Conservation (phyloP, 2,329 filamentous ascomycete species). For the Fragosphaeria purpurea region DNA sequence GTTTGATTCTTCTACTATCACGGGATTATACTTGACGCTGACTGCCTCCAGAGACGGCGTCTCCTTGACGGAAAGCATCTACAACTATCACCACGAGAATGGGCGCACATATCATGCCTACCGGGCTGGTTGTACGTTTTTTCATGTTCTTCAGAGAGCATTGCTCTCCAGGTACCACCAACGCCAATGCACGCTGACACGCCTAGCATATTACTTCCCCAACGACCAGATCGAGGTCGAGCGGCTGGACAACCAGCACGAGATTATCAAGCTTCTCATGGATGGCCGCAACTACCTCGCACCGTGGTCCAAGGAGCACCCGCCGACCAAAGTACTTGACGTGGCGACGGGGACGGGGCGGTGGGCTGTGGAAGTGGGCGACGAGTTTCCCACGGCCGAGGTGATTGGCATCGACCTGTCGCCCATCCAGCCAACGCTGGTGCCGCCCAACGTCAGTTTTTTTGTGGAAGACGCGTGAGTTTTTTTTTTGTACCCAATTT, state of each 20-base stretch:
- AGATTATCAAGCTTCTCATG: slow-evolving; percentile 20
- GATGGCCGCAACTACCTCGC: slow-evolving; percentile 22
- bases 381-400: slow-evolving; percentile 46
- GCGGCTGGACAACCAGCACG: slow-evolving; percentile 21
- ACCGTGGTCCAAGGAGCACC: slow-evolving; percentile 18
- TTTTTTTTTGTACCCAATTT: background rate
- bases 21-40: background rate
- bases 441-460: slow-evolving; percentile 66
- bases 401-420: slow-evolving; percentile 58
- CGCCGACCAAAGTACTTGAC: slow-evolving; percentile 23
- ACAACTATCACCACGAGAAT: slow-evolving; percentile 18
- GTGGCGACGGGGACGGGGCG: slow-evolving; percentile 44
- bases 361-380: slow-evolving; percentile 61
- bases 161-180: too few species aligned
- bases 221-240: slow-evolving; percentile 24
- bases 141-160: background rate
- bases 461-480: slow-evolving; percentile 55
- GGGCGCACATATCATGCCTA: slow-evolving; percentile 24
- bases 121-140: slow-evolving; percentile 20
- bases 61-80: slow-evolving; percentile 23
- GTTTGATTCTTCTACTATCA: background rate
- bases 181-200: too few species aligned
- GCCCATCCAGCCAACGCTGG: slow-evolving; percentile 53
- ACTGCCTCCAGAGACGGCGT: slow-evolving; percentile 14
- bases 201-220: slow-evolving; percentile 24